Percentiles rank a stretch among this genome's conserved stretches.
phyloP scores from a whole-genome alignment of 2,329 filamentous ascomycete species.

The Microcera coccophila region DNA sequence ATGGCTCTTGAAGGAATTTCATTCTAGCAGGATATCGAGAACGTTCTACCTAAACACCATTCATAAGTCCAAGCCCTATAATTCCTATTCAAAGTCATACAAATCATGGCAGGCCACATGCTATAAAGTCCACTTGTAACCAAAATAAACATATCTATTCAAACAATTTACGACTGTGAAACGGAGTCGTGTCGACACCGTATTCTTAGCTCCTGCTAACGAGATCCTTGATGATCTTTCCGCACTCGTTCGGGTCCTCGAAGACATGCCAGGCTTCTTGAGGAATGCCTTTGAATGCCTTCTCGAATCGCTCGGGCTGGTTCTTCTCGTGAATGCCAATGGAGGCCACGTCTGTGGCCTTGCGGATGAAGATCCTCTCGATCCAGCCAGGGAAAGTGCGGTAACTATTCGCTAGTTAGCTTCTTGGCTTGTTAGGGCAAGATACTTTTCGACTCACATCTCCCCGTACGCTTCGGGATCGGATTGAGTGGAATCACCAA shows the following conservation, averaged over 20 bases:
- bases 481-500: conserved; percentile 87
- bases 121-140: neutral
- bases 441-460: conserved; percentile 48
- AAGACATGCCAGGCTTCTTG: conserved; percentile 75
- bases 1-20: too few relatives aligned
- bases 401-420: conserved; percentile 39
- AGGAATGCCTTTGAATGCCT: conserved; percentile 75
- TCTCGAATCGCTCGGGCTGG: conserved; percentile 70
- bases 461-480: conserved; percentile 89
- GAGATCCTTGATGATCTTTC: conserved; percentile 28
- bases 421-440: neutral
- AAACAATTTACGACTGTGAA: neutral
- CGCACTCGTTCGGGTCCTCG: conserved; percentile 66
- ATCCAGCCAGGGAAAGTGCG: conserved; percentile 71
- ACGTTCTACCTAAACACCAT: too few relatives aligned
- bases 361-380: conserved; percentile 78
- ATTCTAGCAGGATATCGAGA: too few relatives aligned
- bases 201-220: conserved; percentile 11
- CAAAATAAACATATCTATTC: neutral
- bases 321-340: conserved; percentile 70
- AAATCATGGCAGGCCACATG: neutral
- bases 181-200: neutral
- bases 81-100: neutral
- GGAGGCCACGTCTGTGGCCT: conserved; percentile 69
- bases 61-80: too few relatives aligned